These are phyloP conservation scores for Clarireedia sp. DNA, from an alignment of 2,329 filamentous ascomycete species.

Conservation along the genomic window DNA sequence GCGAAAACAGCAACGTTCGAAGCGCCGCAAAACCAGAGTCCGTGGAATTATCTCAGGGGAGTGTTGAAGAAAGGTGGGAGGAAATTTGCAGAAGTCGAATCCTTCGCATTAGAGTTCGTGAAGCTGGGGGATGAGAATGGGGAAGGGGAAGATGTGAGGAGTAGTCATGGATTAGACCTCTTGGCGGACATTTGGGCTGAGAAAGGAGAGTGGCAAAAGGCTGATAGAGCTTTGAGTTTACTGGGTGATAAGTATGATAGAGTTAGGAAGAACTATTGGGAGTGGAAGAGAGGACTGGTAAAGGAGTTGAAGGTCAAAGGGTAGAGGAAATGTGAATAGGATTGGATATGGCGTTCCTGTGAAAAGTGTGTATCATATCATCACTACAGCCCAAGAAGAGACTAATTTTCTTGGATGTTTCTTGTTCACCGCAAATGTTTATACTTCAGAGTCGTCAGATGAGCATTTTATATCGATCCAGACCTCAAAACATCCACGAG, in stretches of 20 bases:
- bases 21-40: conserved; percentile 87
- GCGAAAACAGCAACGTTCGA: conserved; percentile 64
- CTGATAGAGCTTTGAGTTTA: conserved; percentile 61
- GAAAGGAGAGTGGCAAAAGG: conserved; percentile 51
- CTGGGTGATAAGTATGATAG: conserved; percentile 84
- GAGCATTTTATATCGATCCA: too few relatives aligned
- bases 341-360: not conserved
- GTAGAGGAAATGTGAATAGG: not conserved
- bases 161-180: conserved; percentile 62
- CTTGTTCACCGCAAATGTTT: too few relatives aligned
- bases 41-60: conserved; percentile 87
- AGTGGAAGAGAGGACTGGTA: conserved; percentile 48
- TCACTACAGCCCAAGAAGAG: too few relatives aligned
- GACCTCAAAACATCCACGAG: too few relatives aligned
- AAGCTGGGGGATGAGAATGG: conserved; percentile 33
- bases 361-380: not conserved
- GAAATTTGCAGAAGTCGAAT: conserved; percentile 36
- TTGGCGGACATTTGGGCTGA: conserved; percentile 57
- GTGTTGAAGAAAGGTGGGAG: conserved; percentile 61
- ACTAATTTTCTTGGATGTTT: too few relatives aligned
- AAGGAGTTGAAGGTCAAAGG: conserved; percentile 6
- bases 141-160: conserved; percentile 43
- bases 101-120: conserved; percentile 45
- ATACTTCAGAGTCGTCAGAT: too few relatives aligned
- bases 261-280: conserved; percentile 87